Base-by-base conservation (phyloP, 2,329 filamentous ascomycete species). In the Xylaria polymorpha region DNA sequence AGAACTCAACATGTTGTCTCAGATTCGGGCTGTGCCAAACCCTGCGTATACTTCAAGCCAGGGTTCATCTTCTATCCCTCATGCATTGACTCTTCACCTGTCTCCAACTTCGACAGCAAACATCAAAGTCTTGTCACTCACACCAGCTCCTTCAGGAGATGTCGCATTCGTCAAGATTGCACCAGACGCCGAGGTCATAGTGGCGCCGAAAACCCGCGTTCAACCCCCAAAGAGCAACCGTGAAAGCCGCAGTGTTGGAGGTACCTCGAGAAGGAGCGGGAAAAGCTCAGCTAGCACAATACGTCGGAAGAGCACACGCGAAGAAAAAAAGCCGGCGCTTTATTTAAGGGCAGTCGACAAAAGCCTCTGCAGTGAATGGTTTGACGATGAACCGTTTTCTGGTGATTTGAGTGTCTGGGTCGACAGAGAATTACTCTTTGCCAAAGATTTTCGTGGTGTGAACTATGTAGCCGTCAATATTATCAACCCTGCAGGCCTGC, bases 31-130 rank as follows among this genome's bases (percentile, higher is more conserved):
- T 20, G 85, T 99, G 25, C 95, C 95, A 29, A 98, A 98, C 79
- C 95, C 95, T 20, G 84, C 86, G 29, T 92, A 89, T 78, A 84
- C 82, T 51, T 83, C 85, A 29, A 79, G 83, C 4, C 83, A 84
- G 35, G 83, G 83, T 32, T 83, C 85, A 32, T 79, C 85, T 18
- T 83, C 88, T 15, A 83, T 85, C 43, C 83, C 90, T 35, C 94
- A 99, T 79, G 91, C 94, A 14, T 84, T 99, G 71, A 97, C 94
- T 1, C 86, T 99, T 22, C 96, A 99, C 79, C 87, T 99, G 0
- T 98, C 96, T 12, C 95, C 94, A 1, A 98, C 95, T 0, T 97
- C 95, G 3, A 97, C 95, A 1, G 97, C 96, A 10, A 98, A 94
- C 77, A 94, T 99, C 71, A 90, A 90, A 65, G 88, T 98, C 9